Evolutionary conservation across 2,329 filamentous ascomycete species (phyloP), one percentile per base, ranked within the genome.

Genomic region (Sclerotinia nivalis): DNA sequence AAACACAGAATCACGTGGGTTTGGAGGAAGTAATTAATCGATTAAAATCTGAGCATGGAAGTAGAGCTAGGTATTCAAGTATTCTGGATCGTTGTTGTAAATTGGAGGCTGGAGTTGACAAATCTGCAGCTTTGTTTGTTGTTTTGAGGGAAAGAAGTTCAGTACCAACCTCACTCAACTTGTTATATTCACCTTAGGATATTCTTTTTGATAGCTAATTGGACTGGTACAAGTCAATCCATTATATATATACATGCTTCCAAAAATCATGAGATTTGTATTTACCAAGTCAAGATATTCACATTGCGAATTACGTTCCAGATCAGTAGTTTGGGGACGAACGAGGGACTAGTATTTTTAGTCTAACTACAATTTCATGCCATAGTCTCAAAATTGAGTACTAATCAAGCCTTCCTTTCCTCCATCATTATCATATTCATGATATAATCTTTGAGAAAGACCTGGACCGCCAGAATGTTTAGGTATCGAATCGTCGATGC

Each of bases 301-400:
- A 65, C 61, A 43, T 40, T n/a, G 40, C 47, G 22, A 52, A 28
- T 52, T 13, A 28, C 18, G 5, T 40, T 43, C 28, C 47, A 65
- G 28, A 40, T 22, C 31, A 40, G 15, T 22, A 25, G 52, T 37
- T 58, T 47, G 52, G 73, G 73, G 73, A 70, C 62, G 68, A 76
- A 78, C 72, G 74, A 76, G 69, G 73, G 76, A 77, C 76, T 77
- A 73, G 72, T 77, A 77, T 78, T 78, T 65, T 52, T 77, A 76
- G 74, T 78, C 76, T 78, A 78, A 76, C 74, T 77, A 78, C 74
- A 75, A 75, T 73, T 69, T 73, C 69, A 74, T 73, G 72, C 68
- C 71, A 73, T 62, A 73, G 71, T 72, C 72, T 75, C 72, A 68
- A 54, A 73, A 71, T 70, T 68, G 68, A 75, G 71, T 71, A 71